Conservation (phyloP, 2,329 filamentous ascomycete species). For the Stagonosporopsis cucurbitacearum region DNA sequence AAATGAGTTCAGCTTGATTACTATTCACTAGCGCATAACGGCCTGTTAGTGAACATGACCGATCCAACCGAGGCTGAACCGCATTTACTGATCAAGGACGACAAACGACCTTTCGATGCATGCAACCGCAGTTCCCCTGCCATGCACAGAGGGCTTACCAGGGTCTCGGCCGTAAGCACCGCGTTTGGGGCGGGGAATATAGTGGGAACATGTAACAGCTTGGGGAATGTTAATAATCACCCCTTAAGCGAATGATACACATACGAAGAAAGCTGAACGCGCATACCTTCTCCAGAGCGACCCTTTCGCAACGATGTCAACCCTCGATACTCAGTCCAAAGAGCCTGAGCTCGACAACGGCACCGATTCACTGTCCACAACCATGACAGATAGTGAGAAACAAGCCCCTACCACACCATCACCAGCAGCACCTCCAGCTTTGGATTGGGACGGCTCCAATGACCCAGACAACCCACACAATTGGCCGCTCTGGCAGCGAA, state of each 20-base stretch:
- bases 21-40: slow-evolving; percentile 10
- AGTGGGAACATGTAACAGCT: neutral
- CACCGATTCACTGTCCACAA: neutral
- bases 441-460: slow-evolving; percentile 44
- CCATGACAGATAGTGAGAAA: slow-evolving; percentile 11
- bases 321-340: neutral
- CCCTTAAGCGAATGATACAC: neutral
- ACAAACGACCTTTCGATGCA: neutral
- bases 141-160: neutral
- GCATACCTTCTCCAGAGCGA: neutral
- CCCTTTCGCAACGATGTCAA: neutral
- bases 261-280: neutral
- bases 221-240: neutral
- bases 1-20: slow-evolving; percentile 1
- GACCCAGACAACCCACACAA: slow-evolving; percentile 50
- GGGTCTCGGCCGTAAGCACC: neutral
- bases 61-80: neutral
- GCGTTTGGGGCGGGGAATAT: neutral
- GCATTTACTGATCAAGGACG: slow-evolving; percentile 12
- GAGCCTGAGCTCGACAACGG: neutral
- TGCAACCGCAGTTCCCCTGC: neutral
- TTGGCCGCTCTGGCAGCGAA: slow-evolving; percentile 42
- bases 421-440: too few relatives aligned
- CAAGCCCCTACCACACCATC: neutral
- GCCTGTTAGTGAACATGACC: neutral